Evolutionary conservation across 441 rosid genomes (phyloP).

Genomic region (Erysimum cheiri): DNA sequence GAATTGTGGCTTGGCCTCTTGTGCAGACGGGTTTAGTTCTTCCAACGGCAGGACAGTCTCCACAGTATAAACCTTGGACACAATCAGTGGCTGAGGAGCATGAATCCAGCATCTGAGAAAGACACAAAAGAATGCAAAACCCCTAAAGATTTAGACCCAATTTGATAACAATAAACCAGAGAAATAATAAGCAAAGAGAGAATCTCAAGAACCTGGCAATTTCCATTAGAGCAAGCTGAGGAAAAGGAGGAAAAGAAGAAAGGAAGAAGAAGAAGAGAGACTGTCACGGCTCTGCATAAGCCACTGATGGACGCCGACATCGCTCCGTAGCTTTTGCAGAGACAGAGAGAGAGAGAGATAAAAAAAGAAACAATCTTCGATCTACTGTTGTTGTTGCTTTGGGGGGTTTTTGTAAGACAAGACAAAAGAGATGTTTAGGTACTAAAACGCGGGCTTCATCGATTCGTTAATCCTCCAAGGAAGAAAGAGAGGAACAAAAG

Average conservation of each 20-base stretch:
- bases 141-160: slow-evolving; percentile 31
- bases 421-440: slow-evolving; percentile 43
- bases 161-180: slow-evolving; percentile 29
- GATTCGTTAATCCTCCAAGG: slow-evolving; percentile 32
- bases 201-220: slow-evolving; percentile 55
- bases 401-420: slow-evolving; percentile 39
- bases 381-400: slow-evolving; percentile 44
- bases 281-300: slow-evolving; percentile 58
- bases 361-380: slow-evolving; percentile 33
- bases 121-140: not conserved
- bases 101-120: slow-evolving; percentile 62
- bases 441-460: slow-evolving; percentile 49
- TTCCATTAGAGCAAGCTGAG: slow-evolving; percentile 63
- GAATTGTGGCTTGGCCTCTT: slow-evolving; percentile 81
- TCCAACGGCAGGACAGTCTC: slow-evolving; percentile 77
- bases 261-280: slow-evolving; percentile 43
- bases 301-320: slow-evolving; percentile 60
- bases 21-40: slow-evolving; percentile 76
- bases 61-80: slow-evolving; percentile 78
- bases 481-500: not conserved
- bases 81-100: slow-evolving; percentile 75
- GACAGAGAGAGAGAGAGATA: slow-evolving; percentile 29
- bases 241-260: slow-evolving; percentile 45
- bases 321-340: slow-evolving; percentile 57
- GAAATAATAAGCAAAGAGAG: slow-evolving; percentile 33